A percentile compares a stretch with the other conserved stretches of the same genome.
Conservation (phyloP, 768 basidiomycete genomes). For the Kwoniella dejecticola region DNA sequence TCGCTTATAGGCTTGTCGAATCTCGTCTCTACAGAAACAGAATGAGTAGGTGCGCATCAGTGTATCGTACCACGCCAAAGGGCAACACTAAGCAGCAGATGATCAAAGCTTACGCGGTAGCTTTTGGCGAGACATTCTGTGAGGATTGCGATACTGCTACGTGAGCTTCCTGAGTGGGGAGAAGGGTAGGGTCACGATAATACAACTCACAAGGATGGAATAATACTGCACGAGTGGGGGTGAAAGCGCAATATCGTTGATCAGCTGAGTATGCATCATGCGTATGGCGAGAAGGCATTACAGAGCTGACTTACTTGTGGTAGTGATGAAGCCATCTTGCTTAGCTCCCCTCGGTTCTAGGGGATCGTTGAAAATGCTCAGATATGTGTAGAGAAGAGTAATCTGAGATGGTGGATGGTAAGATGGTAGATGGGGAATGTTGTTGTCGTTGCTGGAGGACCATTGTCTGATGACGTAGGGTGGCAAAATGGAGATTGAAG, state of each 20-base stretch:
- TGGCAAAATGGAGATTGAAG: too few relatives aligned
- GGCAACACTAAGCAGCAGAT: too few relatives aligned
- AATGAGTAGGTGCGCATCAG: not conserved
- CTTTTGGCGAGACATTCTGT: conserved; percentile 37
- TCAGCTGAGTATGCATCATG: too few relatives aligned
- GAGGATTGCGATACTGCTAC: not conserved
- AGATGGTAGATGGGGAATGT: too few relatives aligned
- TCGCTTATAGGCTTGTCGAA: conserved; percentile 51
- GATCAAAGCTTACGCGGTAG: conserved; percentile 39
- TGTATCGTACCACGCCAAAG: not conserved
- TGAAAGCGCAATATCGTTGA: conserved; percentile 15
- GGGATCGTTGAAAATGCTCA: too few relatives aligned
- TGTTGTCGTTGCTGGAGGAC: too few relatives aligned
- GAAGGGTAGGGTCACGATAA: not conserved
- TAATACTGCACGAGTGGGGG: conserved; percentile 32
- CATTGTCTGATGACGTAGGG: too few relatives aligned
- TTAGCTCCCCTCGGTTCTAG: not conserved
- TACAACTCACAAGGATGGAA: conserved; percentile 37
- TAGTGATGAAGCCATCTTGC: conserved; percentile 33
- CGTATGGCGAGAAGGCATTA: too few relatives aligned
- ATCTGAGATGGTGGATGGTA: too few relatives aligned
- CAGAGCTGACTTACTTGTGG: conserved; percentile 35
- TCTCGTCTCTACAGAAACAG: conserved; percentile 42
- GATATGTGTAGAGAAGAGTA: too few relatives aligned
- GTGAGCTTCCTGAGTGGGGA: too few relatives aligned